Conservation (phyloP, 805 yeast genomes). For the Debaryomyces tyrocola region DNA sequence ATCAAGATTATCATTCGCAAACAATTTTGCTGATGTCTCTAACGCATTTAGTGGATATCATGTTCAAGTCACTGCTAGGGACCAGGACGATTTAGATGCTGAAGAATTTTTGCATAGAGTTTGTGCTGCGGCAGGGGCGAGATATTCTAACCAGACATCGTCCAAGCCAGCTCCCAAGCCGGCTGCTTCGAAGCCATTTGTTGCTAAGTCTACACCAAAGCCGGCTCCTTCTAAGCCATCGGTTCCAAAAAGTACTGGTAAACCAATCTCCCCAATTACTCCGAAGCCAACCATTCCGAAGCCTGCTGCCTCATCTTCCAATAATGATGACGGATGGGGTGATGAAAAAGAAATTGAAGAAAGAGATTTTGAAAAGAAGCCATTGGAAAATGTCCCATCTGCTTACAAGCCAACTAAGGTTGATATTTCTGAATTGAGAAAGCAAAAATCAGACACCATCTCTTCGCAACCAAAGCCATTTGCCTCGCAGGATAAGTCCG, state of each 20-base stretch:
- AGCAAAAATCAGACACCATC: conserved; percentile 45
- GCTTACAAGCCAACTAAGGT: conserved; percentile 70
- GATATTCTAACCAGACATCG: conserved; percentile 66
- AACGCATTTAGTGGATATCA: conserved; percentile 79
- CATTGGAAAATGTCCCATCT: conserved; percentile 54
- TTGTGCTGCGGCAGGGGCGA: conserved; percentile 92
- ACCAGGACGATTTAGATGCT: conserved; percentile 82
- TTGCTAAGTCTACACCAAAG: conserved; percentile 29
- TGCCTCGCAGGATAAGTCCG: conserved; percentile 8
- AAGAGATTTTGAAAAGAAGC: conserved; percentile 51
- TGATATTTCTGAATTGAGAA: conserved; percentile 54
- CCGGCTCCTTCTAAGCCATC: conserved; percentile 18
- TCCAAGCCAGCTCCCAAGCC: conserved; percentile 24
- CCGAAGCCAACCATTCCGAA: conserved; percentile 31
- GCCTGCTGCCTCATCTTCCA: conserved; percentile 1
- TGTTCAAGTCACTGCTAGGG: conserved; percentile 96
- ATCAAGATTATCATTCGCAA: conserved; percentile 71
- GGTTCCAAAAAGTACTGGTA: conserved; percentile 39
- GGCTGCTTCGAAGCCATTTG: conserved; percentile 22
- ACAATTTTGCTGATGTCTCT: conserved; percentile 75
- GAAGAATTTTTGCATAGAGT: conserved; percentile 72
- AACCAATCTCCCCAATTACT: conserved; percentile 35
- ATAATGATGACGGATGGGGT: conserved; percentile 67
- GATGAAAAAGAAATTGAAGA: conserved; percentile 60
- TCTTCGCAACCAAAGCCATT: conserved; percentile 41